Conservation (phyloP, 1,284 basidiomycete genomes). For the Ceratobasidium sp. region DNA sequence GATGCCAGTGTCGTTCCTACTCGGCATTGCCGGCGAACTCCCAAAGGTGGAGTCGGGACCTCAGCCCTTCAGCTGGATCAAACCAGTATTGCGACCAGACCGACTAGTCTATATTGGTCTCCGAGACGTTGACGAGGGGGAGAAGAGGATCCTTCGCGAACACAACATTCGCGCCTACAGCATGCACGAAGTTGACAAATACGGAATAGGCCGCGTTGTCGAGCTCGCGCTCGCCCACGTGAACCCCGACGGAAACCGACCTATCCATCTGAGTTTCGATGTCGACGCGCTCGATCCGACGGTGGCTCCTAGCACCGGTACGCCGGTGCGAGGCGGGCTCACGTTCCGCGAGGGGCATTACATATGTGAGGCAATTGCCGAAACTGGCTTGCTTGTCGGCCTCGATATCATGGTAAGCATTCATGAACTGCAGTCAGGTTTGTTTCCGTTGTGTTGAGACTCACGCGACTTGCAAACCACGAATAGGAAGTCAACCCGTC, state of each 20-base stretch:
- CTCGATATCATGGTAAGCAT: slow-evolving; percentile 86
- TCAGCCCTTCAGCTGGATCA: slow-evolving; percentile 75
- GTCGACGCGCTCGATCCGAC: slow-evolving; percentile 94
- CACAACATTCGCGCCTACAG: slow-evolving; percentile 93
- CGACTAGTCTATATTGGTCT: slow-evolving; percentile 94
- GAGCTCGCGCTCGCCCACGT: slow-evolving; percentile 96
- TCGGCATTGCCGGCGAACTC: slow-evolving; percentile 68
- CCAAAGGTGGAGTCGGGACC: slow-evolving; percentile 57
- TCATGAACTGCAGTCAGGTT: not conserved
- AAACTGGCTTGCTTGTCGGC: slow-evolving; percentile 92
- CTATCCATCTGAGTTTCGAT: slow-evolving; percentile 97
- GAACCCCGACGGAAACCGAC: slow-evolving; percentile 82
- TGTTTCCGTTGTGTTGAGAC: slow-evolving; percentile 13
- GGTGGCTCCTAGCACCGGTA: slow-evolving; percentile 96
- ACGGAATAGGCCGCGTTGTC: slow-evolving; percentile 94
- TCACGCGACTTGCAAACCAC: slow-evolving; percentile 11
- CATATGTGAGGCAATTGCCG: slow-evolving; percentile 93
- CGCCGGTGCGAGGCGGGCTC: slow-evolving; percentile 93
- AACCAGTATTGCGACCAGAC: slow-evolving; percentile 75
- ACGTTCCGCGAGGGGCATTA: slow-evolving; percentile 98
- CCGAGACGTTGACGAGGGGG: slow-evolving; percentile 90
- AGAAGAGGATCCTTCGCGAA: slow-evolving; percentile 88
- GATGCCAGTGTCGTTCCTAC: slow-evolving; percentile 96
- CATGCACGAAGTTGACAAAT: slow-evolving; percentile 98
- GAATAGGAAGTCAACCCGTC: slow-evolving; percentile 95